Base-by-base conservation (phyloP, 306 rosid genomes). In the Purshia tridentata region DNA sequence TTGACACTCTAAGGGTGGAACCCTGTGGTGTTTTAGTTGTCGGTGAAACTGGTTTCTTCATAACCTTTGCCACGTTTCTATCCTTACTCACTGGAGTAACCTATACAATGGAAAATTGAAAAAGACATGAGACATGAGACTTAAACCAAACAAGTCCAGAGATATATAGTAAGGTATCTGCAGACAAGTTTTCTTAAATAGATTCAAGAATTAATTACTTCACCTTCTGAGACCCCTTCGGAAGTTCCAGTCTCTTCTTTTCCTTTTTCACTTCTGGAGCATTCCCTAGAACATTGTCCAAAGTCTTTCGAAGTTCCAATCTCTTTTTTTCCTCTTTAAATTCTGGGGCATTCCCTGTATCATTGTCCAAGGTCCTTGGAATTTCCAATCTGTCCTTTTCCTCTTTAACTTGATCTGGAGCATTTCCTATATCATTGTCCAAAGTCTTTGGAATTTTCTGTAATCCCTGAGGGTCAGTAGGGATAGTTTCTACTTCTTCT, bases 151-250 rank as follows among this genome's bases (percentile, higher is more conserved):
- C 22, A 62, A 53, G 42, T 78, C 48, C 6, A 13, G 59, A 51
- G 12, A 47, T 19, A 65, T 5, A 2, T 53, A 35, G 40, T 23
- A 16, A 5, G 11, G n/a, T 6, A 42, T 29, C 42, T 51, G 22
- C 4, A 6, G 20, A 5, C 16, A 70, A 19, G 8, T 18, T 42
- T 48, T 54, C 22, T 42, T 6, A 48, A 49, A 42, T 6, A 23
- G 55, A 69, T 29, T 57, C 13, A 74, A 50, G 19, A 53, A 61
- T 23, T 19, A 66, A 62, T 45, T 40, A 22, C 52, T 57, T 68
- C 67, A 94, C 97, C 99, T 81, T 86, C 63, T 70, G 82, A 67
- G 86, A 62, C 83, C 82, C 83, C 79, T 75, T 87, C 46, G n/a
- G 77, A 49, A 41, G 80, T 69, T 76, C 83, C 79, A 77, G 79